Base-by-base conservation (phyloP, 2,329 filamentous ascomycete genomes). In the Ophiostoma sp. region DNA sequence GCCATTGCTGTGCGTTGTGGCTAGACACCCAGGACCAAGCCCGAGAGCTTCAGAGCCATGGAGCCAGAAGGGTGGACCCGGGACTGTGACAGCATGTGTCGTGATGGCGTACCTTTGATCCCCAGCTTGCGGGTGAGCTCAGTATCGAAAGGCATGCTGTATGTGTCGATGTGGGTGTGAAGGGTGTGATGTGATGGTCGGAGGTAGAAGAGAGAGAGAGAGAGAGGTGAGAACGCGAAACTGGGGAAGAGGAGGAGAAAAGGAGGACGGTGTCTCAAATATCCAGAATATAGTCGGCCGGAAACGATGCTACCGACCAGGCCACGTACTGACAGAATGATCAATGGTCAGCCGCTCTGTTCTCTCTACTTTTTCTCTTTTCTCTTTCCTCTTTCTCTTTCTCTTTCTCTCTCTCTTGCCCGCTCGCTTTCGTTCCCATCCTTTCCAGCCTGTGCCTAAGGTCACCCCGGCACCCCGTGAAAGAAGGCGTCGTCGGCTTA, bases 51-150 rank as follows among this genome's bases (percentile, higher is more conserved):
- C 16, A n/a, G 16, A 16, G 47, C 18, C 3, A 52, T 18, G 18
- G 52, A n/a, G 11, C 42, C 42, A 44, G 11, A 7, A 44, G 42
- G 11, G 42, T 16, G 52, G n/a, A 4, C 70, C 9, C 11, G 7
- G 7, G 12, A 8, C 41, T n/a, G 7, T 5, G 49, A 18, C 16
- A 8, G 8, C 9, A n/a, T 47, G 36, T 9, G 52, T 18, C 18
- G 55, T 44, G 6, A 41, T 44, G 40, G 27, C 69, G 42, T 66
- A 77, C 76, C 72, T 66, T 68, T 79, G 75, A 87, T 87, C 78
- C 84, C 84, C 74, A 87, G 81, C 64, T 80, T 81, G 75, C 83
- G 82, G 69, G 84, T 87, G 70, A 87, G 78, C 74, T 84, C 82
- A 71, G 84, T 87, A 72, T 84, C 76, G 77, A 86, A 82, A 74